Conservation (phyloP, 768 basidiomycete genomes). For the Suillus fuscotomentosus region DNA sequence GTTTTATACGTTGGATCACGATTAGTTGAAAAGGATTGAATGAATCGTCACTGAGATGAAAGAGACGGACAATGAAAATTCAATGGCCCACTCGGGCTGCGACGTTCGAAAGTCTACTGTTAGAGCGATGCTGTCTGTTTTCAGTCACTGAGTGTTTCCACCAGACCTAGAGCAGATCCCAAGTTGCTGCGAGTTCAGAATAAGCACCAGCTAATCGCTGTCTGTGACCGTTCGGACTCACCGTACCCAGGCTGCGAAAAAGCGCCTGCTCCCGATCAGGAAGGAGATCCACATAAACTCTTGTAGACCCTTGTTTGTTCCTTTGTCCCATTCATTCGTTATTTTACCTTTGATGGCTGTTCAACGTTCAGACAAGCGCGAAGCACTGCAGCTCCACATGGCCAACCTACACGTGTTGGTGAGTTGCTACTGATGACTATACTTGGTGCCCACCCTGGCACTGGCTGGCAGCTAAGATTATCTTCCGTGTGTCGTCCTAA, state of each 20-base stretch:
- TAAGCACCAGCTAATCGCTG: background rate
- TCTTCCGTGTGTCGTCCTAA: background rate
- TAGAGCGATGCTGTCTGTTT: background rate
- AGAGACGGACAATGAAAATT: background rate
- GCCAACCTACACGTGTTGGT: background rate
- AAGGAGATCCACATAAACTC: background rate
- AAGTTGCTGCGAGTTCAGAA: background rate
- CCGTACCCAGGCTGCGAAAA: background rate
- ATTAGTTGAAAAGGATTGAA: background rate
- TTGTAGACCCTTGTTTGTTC: background rate
- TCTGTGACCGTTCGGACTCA: background rate
- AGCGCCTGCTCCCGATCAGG: conserved; percentile 1
- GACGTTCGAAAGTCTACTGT: too few relatives aligned
- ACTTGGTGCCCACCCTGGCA: background rate
- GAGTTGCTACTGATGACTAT: background rate
- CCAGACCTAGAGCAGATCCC: background rate
- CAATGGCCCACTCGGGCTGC: background rate
- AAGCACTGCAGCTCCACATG: background rate
- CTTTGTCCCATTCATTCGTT: background rate
- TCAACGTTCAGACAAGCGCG: background rate
- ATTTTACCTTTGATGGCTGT: background rate
- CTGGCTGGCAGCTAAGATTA: background rate
- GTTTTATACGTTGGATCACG: background rate
- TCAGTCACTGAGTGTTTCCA: background rate
- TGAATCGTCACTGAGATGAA: background rate